Conservation (phyloP, 345 rosid genomes). For the Citrus inodora region DNA sequence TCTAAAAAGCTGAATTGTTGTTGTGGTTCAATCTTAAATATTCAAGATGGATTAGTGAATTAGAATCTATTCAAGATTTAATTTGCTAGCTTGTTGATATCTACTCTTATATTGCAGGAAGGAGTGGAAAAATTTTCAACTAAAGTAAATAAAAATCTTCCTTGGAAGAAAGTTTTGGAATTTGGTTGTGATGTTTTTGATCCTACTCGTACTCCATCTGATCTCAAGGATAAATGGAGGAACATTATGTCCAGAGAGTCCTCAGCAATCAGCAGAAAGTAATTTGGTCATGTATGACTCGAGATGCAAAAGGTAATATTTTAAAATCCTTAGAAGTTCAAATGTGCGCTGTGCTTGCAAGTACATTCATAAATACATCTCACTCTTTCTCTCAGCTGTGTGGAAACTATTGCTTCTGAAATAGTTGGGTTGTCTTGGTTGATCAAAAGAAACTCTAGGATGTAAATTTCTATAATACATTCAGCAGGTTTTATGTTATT, state of each 20-base stretch:
- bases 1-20: neutral
- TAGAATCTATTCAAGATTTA: neutral
- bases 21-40: neutral
- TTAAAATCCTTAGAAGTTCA: neutral
- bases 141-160: constrained; percentile 51
- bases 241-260: constrained; percentile 26
- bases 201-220: constrained; percentile 52
- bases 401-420: neutral
- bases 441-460: neutral
- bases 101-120: constrained; percentile 37
- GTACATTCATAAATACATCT: neutral
- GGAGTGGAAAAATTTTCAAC: constrained; percentile 51
- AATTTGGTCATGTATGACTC: neutral
- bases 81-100: neutral
- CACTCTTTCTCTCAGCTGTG: neutral
- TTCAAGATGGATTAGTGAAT: neutral
- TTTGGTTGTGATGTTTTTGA: constrained; percentile 60
- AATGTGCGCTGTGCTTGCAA: neutral
- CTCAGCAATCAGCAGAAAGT: neutral
- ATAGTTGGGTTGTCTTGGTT: neutral
- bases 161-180: constrained; percentile 80
- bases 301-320: constrained; percentile 6
- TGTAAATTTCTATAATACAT: neutral
- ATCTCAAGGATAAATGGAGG: constrained; percentile 89
- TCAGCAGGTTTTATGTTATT: neutral